These are phyloP conservation scores for Pleurotus sapidus DNA, from an alignment of 768 basidiomycete species.

Conservation along the genomic window DNA sequence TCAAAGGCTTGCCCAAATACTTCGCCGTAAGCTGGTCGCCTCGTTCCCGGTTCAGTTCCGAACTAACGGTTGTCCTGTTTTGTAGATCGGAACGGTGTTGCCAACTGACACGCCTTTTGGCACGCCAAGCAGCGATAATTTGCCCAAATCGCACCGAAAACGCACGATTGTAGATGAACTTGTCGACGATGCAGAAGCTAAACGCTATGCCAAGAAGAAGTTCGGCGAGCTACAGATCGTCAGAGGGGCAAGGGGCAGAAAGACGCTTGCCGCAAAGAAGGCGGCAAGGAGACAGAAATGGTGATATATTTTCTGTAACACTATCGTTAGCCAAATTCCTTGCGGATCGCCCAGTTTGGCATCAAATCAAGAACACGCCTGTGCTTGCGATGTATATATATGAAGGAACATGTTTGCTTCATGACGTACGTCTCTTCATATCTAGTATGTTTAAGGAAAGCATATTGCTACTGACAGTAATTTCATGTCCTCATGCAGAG, in stretches of 20 bases:
- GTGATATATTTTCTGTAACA: slow-evolving; percentile 35
- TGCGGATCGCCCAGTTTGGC: not conserved
- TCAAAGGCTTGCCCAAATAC: slow-evolving; percentile 83
- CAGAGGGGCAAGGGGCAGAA: slow-evolving; percentile 65
- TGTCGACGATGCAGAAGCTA: slow-evolving; percentile 83
- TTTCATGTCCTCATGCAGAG: too few relatives aligned
- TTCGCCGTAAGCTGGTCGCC: slow-evolving; percentile 67
- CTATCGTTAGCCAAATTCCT: not conserved
- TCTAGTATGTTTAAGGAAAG: too few relatives aligned
- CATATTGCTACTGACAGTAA: too few relatives aligned
- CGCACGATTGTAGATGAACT: slow-evolving; percentile 86
- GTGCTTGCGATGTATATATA: not conserved
- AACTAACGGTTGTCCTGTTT: slow-evolving; percentile 9
- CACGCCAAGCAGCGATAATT: slow-evolving; percentile 64
- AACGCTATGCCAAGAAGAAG: slow-evolving; percentile 89
- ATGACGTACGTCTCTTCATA: too few relatives aligned
- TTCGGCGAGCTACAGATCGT: slow-evolving; percentile 74
- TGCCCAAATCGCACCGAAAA: slow-evolving; percentile 68
- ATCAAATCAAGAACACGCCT: not conserved
- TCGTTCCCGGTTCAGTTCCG: slow-evolving; percentile 5
- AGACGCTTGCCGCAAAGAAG: slow-evolving; percentile 65
- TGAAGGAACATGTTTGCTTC: too few relatives aligned
- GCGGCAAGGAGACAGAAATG: slow-evolving; percentile 65
- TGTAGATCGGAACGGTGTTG: slow-evolving; percentile 77
- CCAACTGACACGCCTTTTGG: slow-evolving; percentile 73